These are phyloP conservation scores for Zancudomyces culisetae DNA, from an alignment of 371 early-diverging fungal genomes.

Conservation along the genomic window DNA sequence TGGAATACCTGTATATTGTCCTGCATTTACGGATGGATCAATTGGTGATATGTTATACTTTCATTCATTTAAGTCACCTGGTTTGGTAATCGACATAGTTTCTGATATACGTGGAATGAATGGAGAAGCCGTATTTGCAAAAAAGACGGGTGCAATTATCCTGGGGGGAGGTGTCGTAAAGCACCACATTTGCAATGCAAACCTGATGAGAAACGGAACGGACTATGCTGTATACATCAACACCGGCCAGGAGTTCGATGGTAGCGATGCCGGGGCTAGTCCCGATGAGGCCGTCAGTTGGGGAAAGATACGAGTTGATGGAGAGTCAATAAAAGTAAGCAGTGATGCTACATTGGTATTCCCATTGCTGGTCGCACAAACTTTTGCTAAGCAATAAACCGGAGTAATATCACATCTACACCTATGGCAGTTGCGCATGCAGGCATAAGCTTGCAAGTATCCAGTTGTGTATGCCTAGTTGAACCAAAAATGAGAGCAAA, in stretches of 20 bases:
- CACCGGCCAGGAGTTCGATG: constrained; percentile 98
- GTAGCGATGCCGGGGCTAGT: constrained; percentile 97
- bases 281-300: constrained; percentile 98
- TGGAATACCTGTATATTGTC: constrained; percentile 95
- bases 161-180: constrained; percentile 98
- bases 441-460: too few relatives aligned
- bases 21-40: constrained; percentile 97
- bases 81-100: constrained; percentile 87
- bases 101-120: constrained; percentile 92
- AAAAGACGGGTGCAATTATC: constrained; percentile 94
- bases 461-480: too few relatives aligned
- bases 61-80: constrained; percentile 87
- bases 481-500: too few relatives aligned
- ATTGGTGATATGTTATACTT: constrained; percentile 99
- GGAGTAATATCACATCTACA: too few relatives aligned
- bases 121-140: constrained; percentile 79
- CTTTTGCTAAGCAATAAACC: constrained; percentile 42
- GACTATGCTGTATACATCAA: constrained; percentile 97
- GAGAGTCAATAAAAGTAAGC: constrained; percentile 83
- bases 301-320: constrained; percentile 92
- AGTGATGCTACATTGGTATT: constrained; percentile 95
- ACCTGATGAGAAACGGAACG: constrained; percentile 98
- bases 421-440: too few relatives aligned
- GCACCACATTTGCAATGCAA: constrained; percentile 99
- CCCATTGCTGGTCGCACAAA: constrained; percentile 84